Percentiles rank a stretch among this genome's conserved stretches.
Evolutionary conservation across 257 asterid genomes (phyloP).

Genomic region (Nicotiana tomentosiformis): DNA sequence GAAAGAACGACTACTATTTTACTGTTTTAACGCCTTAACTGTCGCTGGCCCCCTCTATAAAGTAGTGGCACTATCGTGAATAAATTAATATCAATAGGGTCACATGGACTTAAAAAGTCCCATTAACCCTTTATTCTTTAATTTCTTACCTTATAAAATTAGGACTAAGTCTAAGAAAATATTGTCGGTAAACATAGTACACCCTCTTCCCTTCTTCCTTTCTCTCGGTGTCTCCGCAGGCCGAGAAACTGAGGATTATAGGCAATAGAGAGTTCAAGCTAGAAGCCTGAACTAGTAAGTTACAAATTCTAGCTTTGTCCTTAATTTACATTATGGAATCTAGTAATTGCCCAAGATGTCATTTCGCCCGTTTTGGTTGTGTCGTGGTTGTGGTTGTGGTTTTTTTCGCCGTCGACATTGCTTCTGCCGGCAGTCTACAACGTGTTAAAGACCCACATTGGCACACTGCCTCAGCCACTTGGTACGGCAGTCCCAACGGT

Average conservation of each 20-base stretch:
- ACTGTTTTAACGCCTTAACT: conserved; percentile 83
- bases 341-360: background rate
- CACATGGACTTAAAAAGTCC: conserved; percentile 10
- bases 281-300: too few species aligned
- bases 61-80: conserved; percentile 38
- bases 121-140: background rate
- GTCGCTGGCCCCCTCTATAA: conserved; percentile 43
- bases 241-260: conserved; percentile 9
- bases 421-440: conserved; percentile 19
- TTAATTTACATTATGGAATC: conserved; percentile 23
- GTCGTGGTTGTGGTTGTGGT: background rate
- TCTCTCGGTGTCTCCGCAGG: conserved; percentile 41
- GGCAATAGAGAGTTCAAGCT: too few species aligned
- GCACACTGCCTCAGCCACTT: conserved; percentile 83
- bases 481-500: conserved; percentile 96
- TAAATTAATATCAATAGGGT: conserved; percentile 23
- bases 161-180: background rate
- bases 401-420: background rate
- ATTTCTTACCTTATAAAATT: background rate
- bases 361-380: conserved; percentile 1
- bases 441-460: conserved; percentile 39
- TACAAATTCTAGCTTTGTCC: too few species aligned
- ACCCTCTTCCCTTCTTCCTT: background rate
- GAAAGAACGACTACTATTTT: conserved; percentile 8
- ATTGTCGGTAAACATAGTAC: too few species aligned